Base-by-base conservation (phyloP, 2,329 filamentous ascomycete genomes). In the Dendrostoma leiphaemia region DNA sequence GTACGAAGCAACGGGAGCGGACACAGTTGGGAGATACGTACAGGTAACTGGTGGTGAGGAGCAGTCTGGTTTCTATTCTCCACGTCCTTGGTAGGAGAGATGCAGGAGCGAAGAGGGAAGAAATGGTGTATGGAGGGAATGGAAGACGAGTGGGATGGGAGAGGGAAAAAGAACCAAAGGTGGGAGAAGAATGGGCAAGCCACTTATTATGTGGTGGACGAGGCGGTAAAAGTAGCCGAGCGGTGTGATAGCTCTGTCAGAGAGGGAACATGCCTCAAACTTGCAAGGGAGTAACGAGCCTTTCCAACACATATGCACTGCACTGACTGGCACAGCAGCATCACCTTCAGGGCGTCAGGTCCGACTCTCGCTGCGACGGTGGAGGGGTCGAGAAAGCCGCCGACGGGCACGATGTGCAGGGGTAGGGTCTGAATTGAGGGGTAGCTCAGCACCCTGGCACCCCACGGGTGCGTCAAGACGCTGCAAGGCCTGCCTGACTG, bases 71-170 rank as follows among this genome's bases (percentile, higher is more conserved):
- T 12, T 32, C 41, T 32, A 45, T 46, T 59, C 56, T 59, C 53
- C 53, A 56, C 46, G 55, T 43, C 41, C 47, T 53, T 15, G 45
- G 12, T 54, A 46, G 50, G 51, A 58, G 52, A 48, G 37, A 54
- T 57, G 48, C 46, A 47, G 38, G 51, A 54, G 49, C 50, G 47
- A 46, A 41, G 35, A 49, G 48, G 47, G 38, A 19, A 45, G 46
- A 41, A 52, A 56, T 52, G 47, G 41, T 53, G 51, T n/a, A 21
- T 31, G 49, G 47, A 35, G 28, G 55, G 54, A 51, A 37, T 44
- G 48, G 53, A n/a, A n/a, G n/a, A 19, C 43, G 47, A 45, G 24
- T 43, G 41, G 19, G 38, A 29, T 46, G 47, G 19, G 26, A 19
- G 28, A 31, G 38, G 43, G 44, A 41, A 45, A 52, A 47, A 46